Base-by-base conservation (phyloP, 768 basidiomycete genomes). In the Gymnopilus dilepis region DNA sequence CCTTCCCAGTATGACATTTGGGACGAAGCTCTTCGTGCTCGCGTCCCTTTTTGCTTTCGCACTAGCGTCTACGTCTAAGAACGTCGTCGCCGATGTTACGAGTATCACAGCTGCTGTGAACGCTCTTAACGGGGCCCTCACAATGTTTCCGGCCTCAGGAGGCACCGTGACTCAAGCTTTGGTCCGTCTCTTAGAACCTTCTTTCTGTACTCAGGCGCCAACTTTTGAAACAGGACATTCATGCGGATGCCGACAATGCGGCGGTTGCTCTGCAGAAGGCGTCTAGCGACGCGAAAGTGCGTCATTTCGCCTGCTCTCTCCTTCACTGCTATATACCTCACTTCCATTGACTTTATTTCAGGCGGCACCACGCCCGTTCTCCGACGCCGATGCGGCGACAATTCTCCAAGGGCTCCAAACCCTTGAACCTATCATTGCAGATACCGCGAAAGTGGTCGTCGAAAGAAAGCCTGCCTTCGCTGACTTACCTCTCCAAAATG, bases 81-180 rank as follows among this genome's bases (percentile, higher is more conserved):
- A 71, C 24, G 68, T 80, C 30, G 43, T 73, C 58, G 34, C 61
- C 12, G 77, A 77, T 64, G 69, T 78, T 45, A 52, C 38, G 5
- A 56, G n/a, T 6, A 72, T 78, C 38, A 55, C 68, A 1, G 53
- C 66, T 9, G 67, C 66, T 37, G 63, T 74, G 2, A 72, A 66
- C 4, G 64, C 63, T 28, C 69, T 78, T 7, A 67, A 76, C 54
- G 67, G 53, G 24, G 54, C 65, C 3, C 71, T 78, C 51, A 63
- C 64, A 15, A 66, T 67, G 2, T 74, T 73, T 69, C 70, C 74
- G 7, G 21, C 42, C 19, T 60, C 62, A 6, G 73, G 69, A 4
- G 66, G 63, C 1, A 45, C 30, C 24, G 30, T 47, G 2, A 5
- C 7, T 15, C 15, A 8, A n/a, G 43, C 56, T 15, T 24, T 57